Evolutionary conservation across 192 early-diverging fungal species (phyloP).

Genomic region (Irineochytrium annulatum): DNA sequence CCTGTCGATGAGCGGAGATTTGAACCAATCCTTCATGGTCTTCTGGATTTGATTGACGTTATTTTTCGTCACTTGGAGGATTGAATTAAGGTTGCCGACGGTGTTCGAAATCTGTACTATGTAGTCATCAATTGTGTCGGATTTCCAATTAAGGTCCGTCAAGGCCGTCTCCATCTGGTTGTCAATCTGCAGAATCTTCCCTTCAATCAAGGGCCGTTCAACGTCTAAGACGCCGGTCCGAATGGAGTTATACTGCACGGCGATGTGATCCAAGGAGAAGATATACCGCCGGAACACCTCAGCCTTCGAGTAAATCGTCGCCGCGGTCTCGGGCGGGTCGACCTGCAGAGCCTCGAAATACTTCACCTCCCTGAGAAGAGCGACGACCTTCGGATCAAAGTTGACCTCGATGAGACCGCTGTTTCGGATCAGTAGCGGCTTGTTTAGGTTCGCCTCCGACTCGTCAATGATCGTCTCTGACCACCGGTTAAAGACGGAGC

Average conservation of each 20-base stretch:
- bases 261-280: constrained; percentile 55
- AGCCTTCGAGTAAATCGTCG: constrained; percentile 49
- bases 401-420: constrained; percentile 51
- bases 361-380: constrained; percentile 58
- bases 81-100: constrained; percentile 49
- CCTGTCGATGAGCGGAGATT: constrained; percentile 50
- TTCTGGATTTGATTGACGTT: constrained; percentile 60
- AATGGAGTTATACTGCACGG: constrained; percentile 55
- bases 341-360: constrained; percentile 52
- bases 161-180: constrained; percentile 49
- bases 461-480: constrained; percentile 55
- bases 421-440: constrained; percentile 45
- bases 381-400: constrained; percentile 68
- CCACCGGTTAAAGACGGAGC: constrained; percentile 47
- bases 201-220: constrained; percentile 55
- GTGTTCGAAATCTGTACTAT: constrained; percentile 44
- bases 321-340: constrained; percentile 47
- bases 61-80: constrained; percentile 55
- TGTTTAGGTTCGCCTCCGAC: constrained; percentile 57
- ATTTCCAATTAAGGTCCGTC: constrained; percentile 57
- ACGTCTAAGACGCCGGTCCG: constrained; percentile 51
- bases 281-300: constrained; percentile 60
- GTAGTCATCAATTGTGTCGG: constrained; percentile 47
- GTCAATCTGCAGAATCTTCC: constrained; percentile 50
- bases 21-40: constrained; percentile 58